Evolutionary conservation across 2,329 filamentous ascomycete genomes (phyloP).

Genomic region (Alternaria panax): DNA sequence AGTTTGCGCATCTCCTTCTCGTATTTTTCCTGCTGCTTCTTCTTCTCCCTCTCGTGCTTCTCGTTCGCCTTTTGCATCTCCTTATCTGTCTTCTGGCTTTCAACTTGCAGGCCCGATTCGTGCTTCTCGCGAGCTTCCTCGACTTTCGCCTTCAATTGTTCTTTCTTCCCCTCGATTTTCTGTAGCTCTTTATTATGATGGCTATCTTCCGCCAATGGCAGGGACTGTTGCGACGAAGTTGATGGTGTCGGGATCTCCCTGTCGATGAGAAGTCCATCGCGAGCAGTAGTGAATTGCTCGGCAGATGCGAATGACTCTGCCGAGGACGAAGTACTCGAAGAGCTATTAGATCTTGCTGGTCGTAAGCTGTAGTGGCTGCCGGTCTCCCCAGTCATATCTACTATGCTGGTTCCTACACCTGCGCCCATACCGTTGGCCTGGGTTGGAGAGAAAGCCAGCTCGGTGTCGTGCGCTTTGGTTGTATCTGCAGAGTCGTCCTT

Average conservation of each 20-base stretch:
- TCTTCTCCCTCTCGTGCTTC: constrained; percentile 66
- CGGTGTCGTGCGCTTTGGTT: constrained; percentile 23
- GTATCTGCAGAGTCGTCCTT: constrained; percentile 27
- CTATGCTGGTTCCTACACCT: constrained; percentile 49
- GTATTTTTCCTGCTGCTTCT: constrained; percentile 53
- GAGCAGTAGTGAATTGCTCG: constrained; percentile 51
- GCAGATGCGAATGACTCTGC: constrained; percentile 53
- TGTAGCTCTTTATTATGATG: constrained; percentile 62
- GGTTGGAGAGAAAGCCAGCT: constrained; percentile 35
- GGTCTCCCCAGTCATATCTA: constrained; percentile 31
- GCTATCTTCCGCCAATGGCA: constrained; percentile 24
- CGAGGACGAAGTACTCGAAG: constrained; percentile 35
- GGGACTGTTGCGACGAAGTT: constrained; percentile 33
- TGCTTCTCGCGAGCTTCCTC: constrained; percentile 64
- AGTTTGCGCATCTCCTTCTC: constrained; percentile 64
- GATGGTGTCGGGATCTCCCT: constrained; percentile 37
- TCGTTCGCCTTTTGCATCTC: constrained; percentile 68
- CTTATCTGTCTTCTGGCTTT: constrained; percentile 51
- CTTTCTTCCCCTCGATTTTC: constrained; percentile 67
- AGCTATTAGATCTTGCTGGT: constrained; percentile 37
- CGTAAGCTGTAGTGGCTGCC: constrained; percentile 21
- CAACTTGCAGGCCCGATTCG: constrained; percentile 37
- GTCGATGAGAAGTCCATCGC: constrained; percentile 37
- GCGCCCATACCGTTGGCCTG: constrained; percentile 47
- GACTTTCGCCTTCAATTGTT: constrained; percentile 67